Conservation (phyloP, 2,329 filamentous ascomycete genomes). For the Diaporthe amygdali region DNA sequence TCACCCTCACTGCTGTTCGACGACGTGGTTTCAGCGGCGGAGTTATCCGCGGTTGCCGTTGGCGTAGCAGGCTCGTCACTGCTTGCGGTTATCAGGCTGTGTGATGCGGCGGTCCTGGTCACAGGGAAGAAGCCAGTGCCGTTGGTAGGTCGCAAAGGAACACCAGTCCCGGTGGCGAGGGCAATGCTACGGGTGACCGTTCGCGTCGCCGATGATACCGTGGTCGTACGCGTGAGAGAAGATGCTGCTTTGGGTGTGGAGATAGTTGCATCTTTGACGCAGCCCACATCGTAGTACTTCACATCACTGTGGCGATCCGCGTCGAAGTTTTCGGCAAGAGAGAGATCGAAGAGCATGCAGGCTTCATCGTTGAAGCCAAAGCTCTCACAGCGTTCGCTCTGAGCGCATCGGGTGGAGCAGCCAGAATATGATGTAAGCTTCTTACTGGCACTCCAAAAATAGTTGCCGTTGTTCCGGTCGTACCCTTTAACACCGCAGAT, state of each 20-base stretch:
- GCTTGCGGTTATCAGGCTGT: background rate
- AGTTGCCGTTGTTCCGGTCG: background rate
- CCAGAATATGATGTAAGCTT: background rate
- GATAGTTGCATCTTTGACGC: background rate
- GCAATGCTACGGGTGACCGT: background rate
- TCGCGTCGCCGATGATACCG: background rate
- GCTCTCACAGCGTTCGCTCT: conserved; percentile 2
- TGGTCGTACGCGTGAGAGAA: background rate
- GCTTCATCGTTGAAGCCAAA: conserved; percentile 3
- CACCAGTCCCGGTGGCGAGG: background rate
- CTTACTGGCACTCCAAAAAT: conserved; percentile 14
- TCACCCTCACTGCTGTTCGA: background rate
- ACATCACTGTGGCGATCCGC: background rate
- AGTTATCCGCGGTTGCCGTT: background rate
- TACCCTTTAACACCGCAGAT: background rate
- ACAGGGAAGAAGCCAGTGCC: background rate
- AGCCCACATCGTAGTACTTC: conserved; percentile 13
- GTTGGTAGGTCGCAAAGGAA: background rate
- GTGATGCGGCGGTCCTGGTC: background rate
- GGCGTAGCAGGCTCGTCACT: background rate
- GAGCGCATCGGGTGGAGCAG: conserved; percentile 5
- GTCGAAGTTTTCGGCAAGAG: background rate
- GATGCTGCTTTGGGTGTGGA: background rate
- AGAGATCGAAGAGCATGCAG: conserved; percentile 13
- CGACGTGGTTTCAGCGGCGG: background rate